Conservation (phyloP, 2,329 filamentous ascomycete genomes). For the Fusarium nygamai region DNA sequence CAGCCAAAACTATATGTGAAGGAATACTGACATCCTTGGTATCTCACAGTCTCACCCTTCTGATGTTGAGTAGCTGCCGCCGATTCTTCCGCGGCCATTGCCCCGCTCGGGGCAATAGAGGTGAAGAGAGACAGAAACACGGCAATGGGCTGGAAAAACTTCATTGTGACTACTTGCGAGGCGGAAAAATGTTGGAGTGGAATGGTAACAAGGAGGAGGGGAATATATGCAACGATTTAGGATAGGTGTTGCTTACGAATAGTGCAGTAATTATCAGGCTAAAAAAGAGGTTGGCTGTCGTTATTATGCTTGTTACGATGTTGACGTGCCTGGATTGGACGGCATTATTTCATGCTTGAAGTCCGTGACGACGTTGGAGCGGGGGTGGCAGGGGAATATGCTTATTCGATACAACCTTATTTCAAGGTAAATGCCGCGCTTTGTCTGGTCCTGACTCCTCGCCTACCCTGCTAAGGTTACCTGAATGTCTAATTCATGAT, state of each 20-base stretch:
- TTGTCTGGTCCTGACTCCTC: neutral
- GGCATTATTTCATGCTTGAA: neutral
- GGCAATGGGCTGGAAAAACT: conserved; percentile 1
- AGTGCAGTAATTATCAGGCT: neutral
- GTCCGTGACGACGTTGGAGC: neutral
- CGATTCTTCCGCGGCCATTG: neutral
- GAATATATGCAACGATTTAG: neutral
- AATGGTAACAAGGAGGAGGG: neutral
- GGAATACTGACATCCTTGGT: conserved; percentile 6
- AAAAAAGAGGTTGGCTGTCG: neutral
- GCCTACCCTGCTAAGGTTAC: neutral
- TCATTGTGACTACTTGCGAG: neutral
- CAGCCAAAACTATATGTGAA: fast-evolving
- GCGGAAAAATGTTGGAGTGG: neutral
- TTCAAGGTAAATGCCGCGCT: neutral
- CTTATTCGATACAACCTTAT: neutral
- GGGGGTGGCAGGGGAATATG: neutral
- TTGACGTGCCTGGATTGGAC: neutral
- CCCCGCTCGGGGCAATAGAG: neutral
- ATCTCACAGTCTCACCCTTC: neutral
- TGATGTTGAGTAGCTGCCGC: neutral
- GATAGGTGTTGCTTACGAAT: neutral
- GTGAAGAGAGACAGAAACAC: neutral
- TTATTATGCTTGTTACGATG: neutral
- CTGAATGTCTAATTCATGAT: neutral